phyloP scores from a whole-genome alignment of 2,329 filamentous ascomycete genomes.

The Westerdykella ornata region DNA sequence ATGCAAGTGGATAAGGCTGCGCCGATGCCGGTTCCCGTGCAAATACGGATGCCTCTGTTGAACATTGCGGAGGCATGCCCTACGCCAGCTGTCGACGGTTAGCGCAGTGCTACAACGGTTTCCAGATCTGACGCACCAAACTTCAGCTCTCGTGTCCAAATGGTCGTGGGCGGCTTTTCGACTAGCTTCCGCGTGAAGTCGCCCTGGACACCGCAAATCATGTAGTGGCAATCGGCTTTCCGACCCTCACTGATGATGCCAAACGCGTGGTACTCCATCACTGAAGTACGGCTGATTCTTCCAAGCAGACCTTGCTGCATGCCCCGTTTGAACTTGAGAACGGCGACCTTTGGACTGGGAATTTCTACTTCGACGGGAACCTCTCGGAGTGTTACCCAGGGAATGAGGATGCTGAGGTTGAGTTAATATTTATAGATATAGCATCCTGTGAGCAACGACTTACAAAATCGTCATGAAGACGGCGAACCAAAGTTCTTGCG shows the following conservation, averaged over 20 bases:
- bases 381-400: slow-evolving; percentile 33
- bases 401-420: slow-evolving; percentile 25
- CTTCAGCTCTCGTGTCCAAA: slow-evolving; percentile 33
- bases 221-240: slow-evolving; percentile 27
- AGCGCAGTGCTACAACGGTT: slow-evolving; percentile 2
- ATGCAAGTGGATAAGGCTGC: slow-evolving; percentile 33
- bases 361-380: slow-evolving; percentile 31
- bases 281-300: slow-evolving; percentile 31
- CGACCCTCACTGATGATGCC: slow-evolving; percentile 33
- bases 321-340: slow-evolving; percentile 29
- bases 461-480: slow-evolving; percentile 35
- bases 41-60: slow-evolving; percentile 31
- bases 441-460: slow-evolving; percentile 1
- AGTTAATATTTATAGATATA: neutral
- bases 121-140: slow-evolving; percentile 18
- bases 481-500: slow-evolving; percentile 33
- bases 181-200: slow-evolving; percentile 32
- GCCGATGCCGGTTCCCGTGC: slow-evolving; percentile 33
- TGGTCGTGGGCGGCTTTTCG: slow-evolving; percentile 26
- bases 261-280: slow-evolving; percentile 36
- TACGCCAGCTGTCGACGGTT: slow-evolving; percentile 23
- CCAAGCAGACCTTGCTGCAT: slow-evolving; percentile 34
- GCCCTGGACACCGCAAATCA: slow-evolving; percentile 36
- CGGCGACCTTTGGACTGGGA: slow-evolving; percentile 31
- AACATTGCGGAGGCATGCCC: slow-evolving; percentile 34